Evolutionary conservation across 306 rosid species (phyloP), one percentile per base, ranked within the genome.

Genomic region (Corylus heterophylla): DNA sequence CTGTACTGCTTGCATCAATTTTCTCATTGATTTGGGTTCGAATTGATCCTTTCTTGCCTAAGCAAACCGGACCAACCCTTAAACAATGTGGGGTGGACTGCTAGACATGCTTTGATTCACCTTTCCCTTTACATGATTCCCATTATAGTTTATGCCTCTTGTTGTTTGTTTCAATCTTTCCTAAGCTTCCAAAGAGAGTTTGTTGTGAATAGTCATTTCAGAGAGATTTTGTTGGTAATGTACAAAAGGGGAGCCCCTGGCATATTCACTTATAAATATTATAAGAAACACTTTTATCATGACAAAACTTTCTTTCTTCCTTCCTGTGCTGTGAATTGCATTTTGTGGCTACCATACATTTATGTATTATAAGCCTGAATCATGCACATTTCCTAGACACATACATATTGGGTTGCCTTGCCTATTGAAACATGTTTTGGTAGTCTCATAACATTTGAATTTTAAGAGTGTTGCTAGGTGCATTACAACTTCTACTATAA

Each of bases 21-120:
- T 92, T 95, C 88, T 95, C 99, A 2, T 74, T 93, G 89, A 85
- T 91, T 87, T 95, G 99, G 99, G 96, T 95, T 74, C 71, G 96
- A 76, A 85, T 95, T 18, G 97, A 92, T 88, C 87, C 97, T 51
- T 95, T 95, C 90, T 80, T 95, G 91, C 92, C 99, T 12, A 91
- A 91, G 85, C 88, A 91, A 74, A 86, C 74, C 12, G 99, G 99
- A 50, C 99, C 98, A 42, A 81, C 87, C 66, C 99, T 93, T 22
- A 84, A 89, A 87, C 99, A 92, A 84, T 95, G 99, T 64, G 98
- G 99, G 18, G 85, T 91, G 67, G 91, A 88, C 54, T 95, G 99
- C 90, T 95, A 86, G 81, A 31, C 54, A 51, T n/a, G 42, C 45
- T 79, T 35, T 74, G 63, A 59, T 37, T 39, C 48, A 16, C 9